Conservation (phyloP, 2,329 filamentous ascomycete species). For the Fusarium sp. region DNA sequence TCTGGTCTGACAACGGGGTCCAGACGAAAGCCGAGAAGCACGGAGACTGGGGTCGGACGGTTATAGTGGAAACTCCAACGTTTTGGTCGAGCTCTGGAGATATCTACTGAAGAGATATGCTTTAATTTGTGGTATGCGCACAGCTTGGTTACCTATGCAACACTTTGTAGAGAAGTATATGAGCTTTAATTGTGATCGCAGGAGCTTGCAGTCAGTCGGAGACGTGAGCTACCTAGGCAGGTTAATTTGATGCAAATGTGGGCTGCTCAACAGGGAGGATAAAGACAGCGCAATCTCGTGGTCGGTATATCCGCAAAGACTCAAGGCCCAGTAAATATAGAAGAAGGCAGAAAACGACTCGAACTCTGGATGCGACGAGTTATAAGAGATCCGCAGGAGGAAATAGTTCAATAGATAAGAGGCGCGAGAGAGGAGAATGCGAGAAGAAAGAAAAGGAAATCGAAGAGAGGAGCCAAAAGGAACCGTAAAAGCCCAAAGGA, state of each 20-base stretch:
- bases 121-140: neutral
- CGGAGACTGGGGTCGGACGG: conserved; percentile 16
- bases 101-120: conserved; percentile 6
- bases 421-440: neutral
- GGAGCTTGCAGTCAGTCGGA: neutral
- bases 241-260: conserved; percentile 23
- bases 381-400: conserved; percentile 3
- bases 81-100: conserved; percentile 6
- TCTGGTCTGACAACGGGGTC: conserved; percentile 38
- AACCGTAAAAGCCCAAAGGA: conserved; percentile 33
- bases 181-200: conserved; percentile 8
- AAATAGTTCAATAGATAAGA: conserved; percentile 14
- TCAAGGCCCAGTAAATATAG: conserved; percentile 11
- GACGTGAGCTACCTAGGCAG: conserved; percentile 16
- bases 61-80: conserved; percentile 29
- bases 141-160: conserved; percentile 2
- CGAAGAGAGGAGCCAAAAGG: conserved; percentile 25
- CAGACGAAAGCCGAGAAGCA: conserved; percentile 14
- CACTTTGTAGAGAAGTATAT: conserved; percentile 11
- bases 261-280: conserved; percentile 18
- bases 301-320: conserved; percentile 6
- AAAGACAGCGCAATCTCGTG: conserved; percentile 12
- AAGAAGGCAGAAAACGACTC: conserved; percentile 10
- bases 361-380: conserved; percentile 9
- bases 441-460: conserved; percentile 18